Percentiles rank a stretch among this genome's conserved stretches.
phyloP scores from a whole-genome alignment of 352 stramenopile species.

The Globisporangium recalcitrans region DNA sequence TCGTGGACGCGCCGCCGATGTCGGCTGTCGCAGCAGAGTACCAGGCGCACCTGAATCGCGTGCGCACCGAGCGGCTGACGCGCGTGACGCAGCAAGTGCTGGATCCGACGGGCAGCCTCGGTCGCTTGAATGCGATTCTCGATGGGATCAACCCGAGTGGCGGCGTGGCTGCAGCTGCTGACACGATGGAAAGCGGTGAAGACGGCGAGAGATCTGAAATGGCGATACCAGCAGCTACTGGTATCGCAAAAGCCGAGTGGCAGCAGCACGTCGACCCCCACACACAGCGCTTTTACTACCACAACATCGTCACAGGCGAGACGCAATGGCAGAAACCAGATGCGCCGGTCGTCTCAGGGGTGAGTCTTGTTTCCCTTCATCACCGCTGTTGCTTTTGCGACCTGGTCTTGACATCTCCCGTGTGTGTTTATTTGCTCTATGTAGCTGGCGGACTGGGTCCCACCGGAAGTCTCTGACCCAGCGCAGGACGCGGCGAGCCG shows the following conservation, averaged over 20 bases:
- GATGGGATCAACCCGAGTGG: slow-evolving; percentile 40
- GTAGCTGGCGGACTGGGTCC: slow-evolving; percentile 77
- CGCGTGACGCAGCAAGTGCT: slow-evolving; percentile 58
- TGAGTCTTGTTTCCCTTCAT: slow-evolving; percentile 25
- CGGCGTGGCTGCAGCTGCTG: not conserved
- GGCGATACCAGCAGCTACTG: not conserved
- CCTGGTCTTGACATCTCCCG: not conserved
- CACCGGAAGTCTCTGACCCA: slow-evolving; percentile 35
- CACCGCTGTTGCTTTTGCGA: not conserved
- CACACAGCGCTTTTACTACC: slow-evolving; percentile 80
- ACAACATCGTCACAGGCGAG: slow-evolving; percentile 68
- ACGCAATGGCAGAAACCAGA: slow-evolving; percentile 81
- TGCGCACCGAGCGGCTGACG: slow-evolving; percentile 42
- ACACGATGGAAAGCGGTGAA: slow-evolving; percentile 2
- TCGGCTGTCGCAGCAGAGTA: slow-evolving; percentile 40
- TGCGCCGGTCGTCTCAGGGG: slow-evolving; percentile 56
- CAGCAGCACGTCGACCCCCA: slow-evolving; percentile 83
- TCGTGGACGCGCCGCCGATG: slow-evolving; percentile 25
- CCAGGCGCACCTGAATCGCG: slow-evolving; percentile 55
- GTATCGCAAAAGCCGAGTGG: slow-evolving; percentile 47
- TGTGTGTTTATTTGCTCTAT: not conserved
- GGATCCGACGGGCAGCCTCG: slow-evolving; percentile 63
- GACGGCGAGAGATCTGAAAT: not conserved
- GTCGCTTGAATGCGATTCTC: slow-evolving; percentile 68
- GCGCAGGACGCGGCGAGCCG: slow-evolving; percentile 12